Evolutionary conservation across 768 basidiomycete genomes (phyloP), one percentile per base, ranked within the genome.

Genomic region (Boletus sp.): DNA sequence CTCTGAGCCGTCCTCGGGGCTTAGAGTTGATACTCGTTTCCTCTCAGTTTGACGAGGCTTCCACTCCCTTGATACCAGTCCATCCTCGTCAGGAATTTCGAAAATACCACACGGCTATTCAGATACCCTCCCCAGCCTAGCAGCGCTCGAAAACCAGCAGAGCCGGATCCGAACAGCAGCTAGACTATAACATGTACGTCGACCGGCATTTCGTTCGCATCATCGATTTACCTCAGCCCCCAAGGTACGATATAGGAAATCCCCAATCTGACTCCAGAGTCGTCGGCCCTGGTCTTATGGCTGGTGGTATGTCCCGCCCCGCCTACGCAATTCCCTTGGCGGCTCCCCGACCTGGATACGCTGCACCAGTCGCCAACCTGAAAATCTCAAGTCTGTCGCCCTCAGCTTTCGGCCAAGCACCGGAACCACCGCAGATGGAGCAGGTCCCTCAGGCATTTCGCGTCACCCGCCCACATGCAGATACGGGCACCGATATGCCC

Each of bases 281-380:
- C 25, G 67, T 83, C 17, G 79, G 83, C 5, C 72, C 67, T n/a
- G 79, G 77, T 49, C 69, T 77, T 49, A 72, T 80, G 72, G 73
- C 75, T 59, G 73, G 67, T 30, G 66, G 66, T 46, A 35, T 64
- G 29, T 65, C 70, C 37, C 57, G 66, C 50, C 67, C 72, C 4
- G 59, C 71, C 15, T 57, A 66, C 5, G 61, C 70, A 47, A 65
- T 76, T 43, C 75, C 78, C 9, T 81, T 90, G 57, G 86, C 82
- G 4, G 83, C 87, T 3, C 88, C 88, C 25, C 79, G 79, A 35
- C 88, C 88, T 4, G 88, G 88, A 7, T 90, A 90, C 60, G 81
- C 85, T 30, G 82, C 85, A 3, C 84, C 85, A 33, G 79, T 89
- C 29, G 75, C 85, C 14, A 85, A 81, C 2, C 79, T 88, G 33